A percentile compares a stretch with the other conserved stretches of the same genome.
These are phyloP conservation scores for Magnusiomyces tetraspermus DNA, from an alignment of 1,139 yeast species.

Conservation along the genomic window DNA sequence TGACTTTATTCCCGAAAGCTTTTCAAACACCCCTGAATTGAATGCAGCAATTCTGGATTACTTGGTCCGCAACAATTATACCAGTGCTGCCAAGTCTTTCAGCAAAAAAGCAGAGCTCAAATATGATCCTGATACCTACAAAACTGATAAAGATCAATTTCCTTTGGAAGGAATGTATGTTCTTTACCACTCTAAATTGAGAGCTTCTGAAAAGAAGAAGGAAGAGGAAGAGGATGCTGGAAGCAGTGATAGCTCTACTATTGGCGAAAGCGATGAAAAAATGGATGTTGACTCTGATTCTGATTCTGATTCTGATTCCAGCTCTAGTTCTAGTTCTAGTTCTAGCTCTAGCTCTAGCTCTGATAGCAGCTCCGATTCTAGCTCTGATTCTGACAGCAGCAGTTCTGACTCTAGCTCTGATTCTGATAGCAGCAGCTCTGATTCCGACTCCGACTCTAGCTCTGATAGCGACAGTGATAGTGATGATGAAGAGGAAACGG, in stretches of 20 bases:
- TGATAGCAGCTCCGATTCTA: slow-evolving; percentile 8
- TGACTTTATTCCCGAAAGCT: background rate
- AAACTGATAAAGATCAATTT: background rate
- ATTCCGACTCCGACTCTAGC: slow-evolving; percentile 18
- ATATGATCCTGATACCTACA: background rate
- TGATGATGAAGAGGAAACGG: background rate
- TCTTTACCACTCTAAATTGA: background rate
- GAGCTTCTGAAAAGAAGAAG: background rate
- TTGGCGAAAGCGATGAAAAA: slow-evolving; percentile 16
- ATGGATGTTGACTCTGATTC: slow-evolving; percentile 7
- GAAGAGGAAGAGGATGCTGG: slow-evolving; percentile 4
- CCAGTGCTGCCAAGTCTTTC: slow-evolving; percentile 19
- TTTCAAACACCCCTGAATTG: slow-evolving; percentile 10
- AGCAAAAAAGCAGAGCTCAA: slow-evolving; percentile 15
- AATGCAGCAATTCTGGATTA: slow-evolving; percentile 16
- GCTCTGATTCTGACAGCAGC: slow-evolving; percentile 11
- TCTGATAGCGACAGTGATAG: background rate
- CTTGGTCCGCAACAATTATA: slow-evolving; percentile 17
- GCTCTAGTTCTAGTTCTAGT: slow-evolving; percentile 8
- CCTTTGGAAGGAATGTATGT: slow-evolving; percentile 2
- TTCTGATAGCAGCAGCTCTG: slow-evolving; percentile 12
- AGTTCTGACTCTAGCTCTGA: slow-evolving; percentile 19
- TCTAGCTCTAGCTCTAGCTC: slow-evolving; percentile 11
- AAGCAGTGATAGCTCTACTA: slow-evolving; percentile 12
- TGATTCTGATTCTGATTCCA: slow-evolving; percentile 14